A percentile compares a stretch with the other conserved stretches of the same genome.
phyloP scores from a whole-genome alignment of 108 stramenopile genomes.

The Bacterosira constricta region DNA sequence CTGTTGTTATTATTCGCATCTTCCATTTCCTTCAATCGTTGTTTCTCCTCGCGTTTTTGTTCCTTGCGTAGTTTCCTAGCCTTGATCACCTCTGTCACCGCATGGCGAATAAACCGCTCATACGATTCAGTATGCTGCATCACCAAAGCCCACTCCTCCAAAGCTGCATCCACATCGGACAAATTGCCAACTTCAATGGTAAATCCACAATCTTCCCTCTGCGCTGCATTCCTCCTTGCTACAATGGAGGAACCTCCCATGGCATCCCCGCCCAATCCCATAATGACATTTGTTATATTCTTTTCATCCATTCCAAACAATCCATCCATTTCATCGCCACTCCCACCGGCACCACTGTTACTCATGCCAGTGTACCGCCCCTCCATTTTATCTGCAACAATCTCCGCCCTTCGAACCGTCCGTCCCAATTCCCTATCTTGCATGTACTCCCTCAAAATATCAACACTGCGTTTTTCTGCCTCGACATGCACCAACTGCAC shows the following conservation, averaged over 20 bases:
- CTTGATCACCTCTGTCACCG: conserved; percentile 77
- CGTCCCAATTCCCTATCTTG: conserved; percentile 47
- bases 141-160: conserved; percentile 90
- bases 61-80: conserved; percentile 63
- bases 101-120: conserved; percentile 85
- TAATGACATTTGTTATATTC: conserved; percentile 22
- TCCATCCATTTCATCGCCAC: not conserved
- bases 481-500: conserved; percentile 80
- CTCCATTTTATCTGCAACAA: conserved; percentile 63
- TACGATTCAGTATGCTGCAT: conserved; percentile 94
- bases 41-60: conserved; percentile 54
- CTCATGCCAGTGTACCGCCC: conserved; percentile 46
- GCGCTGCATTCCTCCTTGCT: conserved; percentile 22
- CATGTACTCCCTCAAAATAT: conserved; percentile 62
- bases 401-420: conserved; percentile 58
- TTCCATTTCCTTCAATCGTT: conserved; percentile 40
- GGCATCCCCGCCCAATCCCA: conserved; percentile 21
- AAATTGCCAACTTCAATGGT: conserved; percentile 64
- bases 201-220: conserved; percentile 76
- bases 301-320: conserved; percentile 19
- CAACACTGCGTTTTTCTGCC: conserved; percentile 68
- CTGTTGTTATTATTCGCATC: conserved; percentile 43
- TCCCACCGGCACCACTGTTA: conserved; percentile 10
- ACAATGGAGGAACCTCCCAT: not conserved
- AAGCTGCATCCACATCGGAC: conserved; percentile 84